These are phyloP conservation scores for Prorocentrum cordatum DNA, from an alignment of 169 alveolate species.

Conservation along the genomic window DNA sequence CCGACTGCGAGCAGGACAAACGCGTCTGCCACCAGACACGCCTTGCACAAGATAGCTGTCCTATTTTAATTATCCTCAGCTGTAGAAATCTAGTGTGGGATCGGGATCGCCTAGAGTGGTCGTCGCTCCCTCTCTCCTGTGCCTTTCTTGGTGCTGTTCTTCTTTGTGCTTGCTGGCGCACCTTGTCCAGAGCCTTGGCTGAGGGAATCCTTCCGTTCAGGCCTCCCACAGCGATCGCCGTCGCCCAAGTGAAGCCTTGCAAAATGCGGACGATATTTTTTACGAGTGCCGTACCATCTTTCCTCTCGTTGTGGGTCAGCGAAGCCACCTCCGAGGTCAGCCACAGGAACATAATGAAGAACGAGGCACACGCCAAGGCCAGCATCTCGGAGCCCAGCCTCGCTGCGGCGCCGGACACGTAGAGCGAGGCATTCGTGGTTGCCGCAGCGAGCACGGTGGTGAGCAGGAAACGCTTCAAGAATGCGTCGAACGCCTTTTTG, in stretches of 20 bases:
- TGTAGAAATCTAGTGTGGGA: background rate
- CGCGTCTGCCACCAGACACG: background rate
- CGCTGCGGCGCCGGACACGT: slow-evolving; percentile 35
- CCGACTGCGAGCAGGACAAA: slow-evolving; percentile 1
- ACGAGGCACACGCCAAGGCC: background rate
- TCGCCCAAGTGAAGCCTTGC: slow-evolving; percentile 35
- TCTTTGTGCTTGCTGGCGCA: too few species aligned
- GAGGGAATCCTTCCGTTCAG: slow-evolving; percentile 1
- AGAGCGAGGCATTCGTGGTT: slow-evolving; percentile 20
- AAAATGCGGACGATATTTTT: background rate
- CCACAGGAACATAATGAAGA: background rate
- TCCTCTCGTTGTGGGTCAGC: background rate
- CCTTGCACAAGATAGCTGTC: slow-evolving; percentile 30
- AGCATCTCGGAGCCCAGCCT: slow-evolving; percentile 13
- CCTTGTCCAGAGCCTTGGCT: background rate
- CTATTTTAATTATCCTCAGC: background rate
- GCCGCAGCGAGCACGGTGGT: too few species aligned
- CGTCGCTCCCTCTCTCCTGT: too few species aligned
- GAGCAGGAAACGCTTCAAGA: too few species aligned
- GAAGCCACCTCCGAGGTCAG: background rate
- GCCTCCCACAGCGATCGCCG: slow-evolving; percentile 8
- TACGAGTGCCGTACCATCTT: background rate
- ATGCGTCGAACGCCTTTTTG: too few species aligned
- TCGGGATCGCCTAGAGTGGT: too few species aligned
- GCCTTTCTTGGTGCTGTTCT: too few species aligned